Conservation (phyloP, 2,329 filamentous ascomycete genomes). For the Verticillium alfalfae region DNA sequence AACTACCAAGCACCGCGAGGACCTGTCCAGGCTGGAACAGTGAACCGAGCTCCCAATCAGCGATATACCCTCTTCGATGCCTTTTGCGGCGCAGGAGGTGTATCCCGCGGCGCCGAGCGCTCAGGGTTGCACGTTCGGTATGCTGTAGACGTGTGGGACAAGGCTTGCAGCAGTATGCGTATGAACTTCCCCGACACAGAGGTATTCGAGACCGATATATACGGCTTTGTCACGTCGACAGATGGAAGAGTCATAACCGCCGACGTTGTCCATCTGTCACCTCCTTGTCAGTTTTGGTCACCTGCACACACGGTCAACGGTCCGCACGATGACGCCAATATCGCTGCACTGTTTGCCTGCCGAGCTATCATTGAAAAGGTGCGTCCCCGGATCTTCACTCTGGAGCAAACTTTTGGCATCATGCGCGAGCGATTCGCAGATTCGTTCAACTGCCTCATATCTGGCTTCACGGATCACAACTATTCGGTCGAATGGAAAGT, state of each 20-base stretch:
- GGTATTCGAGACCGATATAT: constrained; percentile 41
- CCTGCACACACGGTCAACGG: constrained; percentile 59
- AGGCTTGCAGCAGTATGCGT: constrained; percentile 53
- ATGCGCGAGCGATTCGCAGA: constrained; percentile 42
- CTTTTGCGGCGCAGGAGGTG: constrained; percentile 70
- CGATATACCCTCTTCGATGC: constrained; percentile 65
- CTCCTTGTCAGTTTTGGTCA: constrained; percentile 74
- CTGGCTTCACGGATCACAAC: constrained; percentile 56
- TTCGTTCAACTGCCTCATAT: constrained; percentile 56
- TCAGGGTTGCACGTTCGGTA: constrained; percentile 54
- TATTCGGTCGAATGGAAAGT: constrained; percentile 69
- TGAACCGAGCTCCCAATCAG: constrained; percentile 22
- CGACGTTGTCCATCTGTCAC: constrained; percentile 70
- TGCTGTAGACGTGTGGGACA: constrained; percentile 57
- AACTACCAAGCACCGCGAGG: constrained; percentile 12
- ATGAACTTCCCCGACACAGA: constrained; percentile 50
- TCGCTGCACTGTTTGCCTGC: constrained; percentile 50
- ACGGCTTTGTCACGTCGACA: constrained; percentile 38
- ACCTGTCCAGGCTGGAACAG: background rate
- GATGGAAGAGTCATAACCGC: constrained; percentile 32
- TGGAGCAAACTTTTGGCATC: constrained; percentile 76
- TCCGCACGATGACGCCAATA: constrained; percentile 61
- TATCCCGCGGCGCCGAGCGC: constrained; percentile 55
- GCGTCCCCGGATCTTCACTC: constrained; percentile 63
- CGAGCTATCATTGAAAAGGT: constrained; percentile 49